Base-by-base conservation (phyloP, 495 filamentous ascomycete genomes). In the Podospora australis region DNA sequence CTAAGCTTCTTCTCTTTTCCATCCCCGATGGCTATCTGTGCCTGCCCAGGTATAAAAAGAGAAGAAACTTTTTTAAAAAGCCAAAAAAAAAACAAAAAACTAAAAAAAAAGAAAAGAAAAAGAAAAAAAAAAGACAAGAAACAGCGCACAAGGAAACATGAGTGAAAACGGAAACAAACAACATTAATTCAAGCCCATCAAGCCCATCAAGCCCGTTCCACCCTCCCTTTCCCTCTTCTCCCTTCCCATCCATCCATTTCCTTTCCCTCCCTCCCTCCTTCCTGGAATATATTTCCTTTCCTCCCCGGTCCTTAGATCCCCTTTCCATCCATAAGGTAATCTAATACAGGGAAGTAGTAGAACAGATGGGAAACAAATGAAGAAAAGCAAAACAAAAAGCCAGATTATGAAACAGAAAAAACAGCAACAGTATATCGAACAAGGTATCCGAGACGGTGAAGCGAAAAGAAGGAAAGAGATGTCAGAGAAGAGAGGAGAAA, bases 361-460 rank as follows among this genome's bases (percentile, higher is more conserved):
- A 62, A 60, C 51, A 57, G 56, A 50, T 35, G 19, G 54, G 63
- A 48, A 45, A 49, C 26, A 52, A 53, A 42, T 28, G 53, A 39
- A 48, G 26, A 21, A 45, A 43, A 51, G 48, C 9, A 39, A 48
- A 26, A 48, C 28, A 39, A 17, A 34, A 53, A 47, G 30, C 49
- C 29, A 35, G 25, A 51, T 23, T 17, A 44, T 21, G 28, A 20
- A 32, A 42, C 28, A 43, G 24, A 48, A 39, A 57, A 53, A 56
- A 42, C 40, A 48, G 48, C 49, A 50, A 52, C 58, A 50, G 48
- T 69, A 56, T 65, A 58, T 63, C 57, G 62, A 62, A 64, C 62
- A 64, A 71, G 67, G 65, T 69, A 69, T 70, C 68, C 55, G 48
- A 60, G 48, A 54, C 25, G 44, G 53, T 44, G 45, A 46, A 40